Conservation (phyloP, 2,329 filamentous ascomycete species). For the Endoconidiophora laricicola region DNA sequence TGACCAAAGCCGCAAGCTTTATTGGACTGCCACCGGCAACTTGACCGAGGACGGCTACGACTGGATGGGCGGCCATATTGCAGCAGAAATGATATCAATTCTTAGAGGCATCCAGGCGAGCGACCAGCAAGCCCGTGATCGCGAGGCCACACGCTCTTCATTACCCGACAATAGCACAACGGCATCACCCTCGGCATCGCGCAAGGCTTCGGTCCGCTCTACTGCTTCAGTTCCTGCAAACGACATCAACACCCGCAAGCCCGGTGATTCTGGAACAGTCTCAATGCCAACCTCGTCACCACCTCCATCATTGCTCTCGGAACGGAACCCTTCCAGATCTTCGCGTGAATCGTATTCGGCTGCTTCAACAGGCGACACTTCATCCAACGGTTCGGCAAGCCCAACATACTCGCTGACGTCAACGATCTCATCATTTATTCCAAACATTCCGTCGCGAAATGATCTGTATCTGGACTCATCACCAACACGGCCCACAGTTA, state of each 20-base stretch:
- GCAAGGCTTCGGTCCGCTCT: not conserved
- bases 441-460: too few species aligned
- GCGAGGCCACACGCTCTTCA: not conserved
- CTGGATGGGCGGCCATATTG: slow-evolving; percentile 42
- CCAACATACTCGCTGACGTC: slow-evolving; percentile 9
- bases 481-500: not conserved
- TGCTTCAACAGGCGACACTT: not conserved
- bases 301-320: not conserved
- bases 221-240: slow-evolving; percentile 9
- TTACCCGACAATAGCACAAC: not conserved
- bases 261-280: slow-evolving; percentile 1
- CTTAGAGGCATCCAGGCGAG: slow-evolving; percentile 15
- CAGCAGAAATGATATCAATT: slow-evolving; percentile 33
- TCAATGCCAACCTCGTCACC: not conserved
- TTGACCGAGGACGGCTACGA: slow-evolving; percentile 42
- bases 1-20: slow-evolving; percentile 26
- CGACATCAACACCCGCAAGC: slow-evolving; percentile 12
- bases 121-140: slow-evolving; percentile 11
- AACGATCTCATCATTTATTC: not conserved
- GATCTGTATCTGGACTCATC: not conserved
- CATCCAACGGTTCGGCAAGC: slow-evolving; percentile 7
- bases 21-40: slow-evolving; percentile 48
- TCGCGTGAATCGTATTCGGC: not conserved
- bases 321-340: not conserved
- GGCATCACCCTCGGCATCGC: slow-evolving; percentile 2